A percentile compares a stretch with the other conserved stretches of the same genome.
Evolutionary conservation across 768 basidiomycete genomes (phyloP).

Genomic region (Trametes gibbosa): DNA sequence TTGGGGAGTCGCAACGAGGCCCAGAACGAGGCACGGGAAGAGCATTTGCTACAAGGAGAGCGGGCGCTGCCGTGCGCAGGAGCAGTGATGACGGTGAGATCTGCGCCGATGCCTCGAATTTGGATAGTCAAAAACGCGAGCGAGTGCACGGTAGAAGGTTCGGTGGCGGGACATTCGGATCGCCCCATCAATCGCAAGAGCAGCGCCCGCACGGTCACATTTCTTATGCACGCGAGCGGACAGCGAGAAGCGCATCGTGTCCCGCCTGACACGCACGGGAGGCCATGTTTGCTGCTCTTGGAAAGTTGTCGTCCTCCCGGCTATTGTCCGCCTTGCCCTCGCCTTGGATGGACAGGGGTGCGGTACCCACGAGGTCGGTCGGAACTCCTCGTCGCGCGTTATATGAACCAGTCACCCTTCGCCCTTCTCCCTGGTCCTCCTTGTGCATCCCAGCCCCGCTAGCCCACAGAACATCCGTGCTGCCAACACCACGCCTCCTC

Average conservation of each 20-base stretch:
- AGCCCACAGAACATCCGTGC: too few species aligned
- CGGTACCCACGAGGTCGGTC: conserved; percentile 12
- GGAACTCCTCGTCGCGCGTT: neutral
- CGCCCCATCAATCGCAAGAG: conserved; percentile 13
- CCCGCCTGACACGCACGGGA: neutral
- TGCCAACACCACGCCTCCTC: neutral
- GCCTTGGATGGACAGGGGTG: neutral
- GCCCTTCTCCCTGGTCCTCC: neutral
- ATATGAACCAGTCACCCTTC: conserved; percentile 4
- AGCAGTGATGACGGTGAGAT: neutral
- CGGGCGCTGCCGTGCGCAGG: neutral
- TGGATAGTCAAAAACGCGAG: neutral
- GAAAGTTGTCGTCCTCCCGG: neutral
- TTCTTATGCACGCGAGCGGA: neutral
- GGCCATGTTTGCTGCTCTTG: neutral
- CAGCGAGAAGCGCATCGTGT: neutral
- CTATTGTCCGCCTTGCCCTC: conserved; percentile 1
- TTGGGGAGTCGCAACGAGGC: neutral
- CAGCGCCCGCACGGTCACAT: conserved; percentile 7
- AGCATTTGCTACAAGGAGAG: neutral
- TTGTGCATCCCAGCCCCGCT: neutral
- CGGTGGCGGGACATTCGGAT: conserved; percentile 1
- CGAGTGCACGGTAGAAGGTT: neutral
- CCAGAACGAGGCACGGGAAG: neutral
- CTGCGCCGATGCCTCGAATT: neutral